Evolutionary conservation across 2,329 filamentous ascomycete genomes (phyloP).

Genomic region (Beauveria varroae): DNA sequence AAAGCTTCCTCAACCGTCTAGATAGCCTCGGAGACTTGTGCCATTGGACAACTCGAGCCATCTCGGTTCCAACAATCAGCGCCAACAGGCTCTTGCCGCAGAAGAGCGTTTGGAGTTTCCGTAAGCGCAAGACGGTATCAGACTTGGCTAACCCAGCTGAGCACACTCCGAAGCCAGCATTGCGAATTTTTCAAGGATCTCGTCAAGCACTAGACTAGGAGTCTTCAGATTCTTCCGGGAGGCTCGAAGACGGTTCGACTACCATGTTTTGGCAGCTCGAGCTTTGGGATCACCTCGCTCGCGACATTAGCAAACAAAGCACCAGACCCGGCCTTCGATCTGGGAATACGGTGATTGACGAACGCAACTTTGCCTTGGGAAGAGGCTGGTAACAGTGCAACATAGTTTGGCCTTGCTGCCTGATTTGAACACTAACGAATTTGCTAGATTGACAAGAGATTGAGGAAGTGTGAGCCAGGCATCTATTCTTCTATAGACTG

Average conservation of each 20-base stretch:
- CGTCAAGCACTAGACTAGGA: not conserved
- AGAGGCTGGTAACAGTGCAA: not conserved
- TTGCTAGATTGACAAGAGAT: slow-evolving; percentile 9
- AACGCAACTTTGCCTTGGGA: slow-evolving; percentile 26
- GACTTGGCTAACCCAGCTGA: slow-evolving; percentile 18
- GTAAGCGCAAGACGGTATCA: slow-evolving; percentile 23
- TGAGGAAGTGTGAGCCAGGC: slow-evolving; percentile 5
- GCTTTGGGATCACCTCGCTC: slow-evolving; percentile 30
- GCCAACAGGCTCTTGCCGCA: slow-evolving; percentile 46
- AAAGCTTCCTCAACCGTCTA: slow-evolving; percentile 41
- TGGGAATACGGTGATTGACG: slow-evolving; percentile 32
- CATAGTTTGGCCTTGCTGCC: not conserved
- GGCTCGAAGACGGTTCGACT: not conserved
- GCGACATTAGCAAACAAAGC: slow-evolving; percentile 30
- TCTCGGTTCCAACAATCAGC: slow-evolving; percentile 46
- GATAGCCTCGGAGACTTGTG: slow-evolving; percentile 42
- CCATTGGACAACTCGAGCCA: slow-evolving; percentile 38
- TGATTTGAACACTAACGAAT: slow-evolving; percentile 9
- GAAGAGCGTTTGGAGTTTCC: slow-evolving; percentile 43
- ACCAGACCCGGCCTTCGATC: slow-evolving; percentile 26
- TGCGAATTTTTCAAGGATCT: slow-evolving; percentile 5
- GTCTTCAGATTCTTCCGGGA: not conserved
- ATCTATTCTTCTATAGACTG: slow-evolving; percentile 10
- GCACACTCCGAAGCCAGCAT: slow-evolving; percentile 19
- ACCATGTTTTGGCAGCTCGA: slow-evolving; percentile 25